phyloP scores from a whole-genome alignment of 805 yeast species.

The Candida peoriensis region DNA sequence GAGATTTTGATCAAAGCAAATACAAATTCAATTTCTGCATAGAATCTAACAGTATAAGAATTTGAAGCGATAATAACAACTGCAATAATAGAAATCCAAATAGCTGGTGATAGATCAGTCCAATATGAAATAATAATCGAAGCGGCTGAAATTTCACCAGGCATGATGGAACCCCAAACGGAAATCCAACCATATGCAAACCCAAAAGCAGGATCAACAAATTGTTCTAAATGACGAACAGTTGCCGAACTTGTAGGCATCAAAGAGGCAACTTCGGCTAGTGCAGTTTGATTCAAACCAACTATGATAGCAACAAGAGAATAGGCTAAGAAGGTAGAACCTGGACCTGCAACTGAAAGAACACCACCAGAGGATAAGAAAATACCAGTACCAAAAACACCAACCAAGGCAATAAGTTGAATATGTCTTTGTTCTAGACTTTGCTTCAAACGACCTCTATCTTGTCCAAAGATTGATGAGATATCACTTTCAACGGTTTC shows the following conservation, averaged over 20 bases:
- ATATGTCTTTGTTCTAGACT: constrained; percentile 29
- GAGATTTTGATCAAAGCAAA: constrained; percentile 52
- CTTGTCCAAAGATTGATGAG: constrained; percentile 12
- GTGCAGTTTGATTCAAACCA: constrained; percentile 35
- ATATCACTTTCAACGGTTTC: constrained; percentile 1
- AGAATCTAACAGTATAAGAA: constrained; percentile 32
- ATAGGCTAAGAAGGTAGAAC: constrained; percentile 30
- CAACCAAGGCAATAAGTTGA: constrained; percentile 45
- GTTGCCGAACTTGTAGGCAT: constrained; percentile 35
- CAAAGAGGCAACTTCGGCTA: constrained; percentile 33
- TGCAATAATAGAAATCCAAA: constrained; percentile 38
- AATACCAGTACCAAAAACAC: constrained; percentile 40
- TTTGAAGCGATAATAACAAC: constrained; percentile 32
- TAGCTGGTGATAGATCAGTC: constrained; percentile 38
- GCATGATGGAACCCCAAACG: constrained; percentile 36
- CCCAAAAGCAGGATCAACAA: constrained; percentile 39
- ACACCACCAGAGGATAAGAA: constrained; percentile 35
- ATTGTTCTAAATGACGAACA: constrained; percentile 31
- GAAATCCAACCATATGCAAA: constrained; percentile 42
- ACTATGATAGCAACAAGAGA: constrained; percentile 29
- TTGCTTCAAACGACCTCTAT: constrained; percentile 9
- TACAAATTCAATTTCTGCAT: constrained; percentile 55
- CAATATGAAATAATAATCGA: constrained; percentile 42
- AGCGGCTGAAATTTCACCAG: constrained; percentile 40
- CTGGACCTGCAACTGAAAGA: constrained; percentile 30